Base-by-base conservation (phyloP, 2,329 filamentous ascomycete species). In the Anthostomella pinea region DNA sequence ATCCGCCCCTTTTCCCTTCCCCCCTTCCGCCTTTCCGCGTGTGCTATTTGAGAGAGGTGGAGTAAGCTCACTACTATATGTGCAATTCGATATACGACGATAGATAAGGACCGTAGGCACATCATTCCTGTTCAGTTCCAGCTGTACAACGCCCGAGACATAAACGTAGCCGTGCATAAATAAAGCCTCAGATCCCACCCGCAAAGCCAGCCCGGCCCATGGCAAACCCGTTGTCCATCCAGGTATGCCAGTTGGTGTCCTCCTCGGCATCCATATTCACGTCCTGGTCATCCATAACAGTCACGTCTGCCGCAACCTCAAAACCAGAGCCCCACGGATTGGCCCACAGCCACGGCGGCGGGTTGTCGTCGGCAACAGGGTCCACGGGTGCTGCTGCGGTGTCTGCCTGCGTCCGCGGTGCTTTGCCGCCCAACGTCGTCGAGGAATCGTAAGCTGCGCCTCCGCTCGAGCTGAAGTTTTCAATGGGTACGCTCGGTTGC, bases 211-310 rank as follows among this genome's bases (percentile, higher is more conserved):
- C 43, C 3, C 55, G 47, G 3, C 48, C 52, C 25, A 58, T 50
- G 2, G 52, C 51, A 8, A 57, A 39, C 3, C 54, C 52, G 7
- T 45, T 49, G 23, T 59, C 58, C 46, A 59, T 48, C 49, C 70
- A 74, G 37, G 66, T 65, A 31, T 72, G 65, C 70, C 70, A 74
- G 44, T 72, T 64, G 39, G 73, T 72, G 6, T 65, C 61, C 5
- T 57, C 52, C 7, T 45, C 43, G 3, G 62, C 59, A 2, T 68
- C 66, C 39, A 57, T 62, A 38, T 52, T 60, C 36, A 52, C 49
- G 42, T 58, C 57, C 8, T 45, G 57, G 27, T 51, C 50, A 11
- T 65, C 49, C 51, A 32, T 39, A 6, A 67, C 67, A 8, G 33
- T 40, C 19, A 11, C 16, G 9, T 33, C 8, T 6, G 20, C n/a